phyloP scores from a whole-genome alignment of 2,329 filamentous ascomycete genomes.

The Colletotrichum phormii region DNA sequence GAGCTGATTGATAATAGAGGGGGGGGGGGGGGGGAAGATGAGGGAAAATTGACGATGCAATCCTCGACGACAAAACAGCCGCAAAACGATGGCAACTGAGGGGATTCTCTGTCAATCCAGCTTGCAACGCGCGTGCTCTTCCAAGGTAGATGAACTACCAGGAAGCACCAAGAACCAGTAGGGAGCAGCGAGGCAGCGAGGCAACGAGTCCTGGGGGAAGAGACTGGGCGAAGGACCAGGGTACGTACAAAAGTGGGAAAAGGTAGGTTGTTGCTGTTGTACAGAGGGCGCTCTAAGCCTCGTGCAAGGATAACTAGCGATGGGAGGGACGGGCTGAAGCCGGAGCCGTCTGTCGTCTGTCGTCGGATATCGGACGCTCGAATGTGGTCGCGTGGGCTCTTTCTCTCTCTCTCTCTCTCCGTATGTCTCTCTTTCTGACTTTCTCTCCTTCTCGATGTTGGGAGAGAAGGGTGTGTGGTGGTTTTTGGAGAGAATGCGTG shows the following conservation, averaged over 20 bases:
- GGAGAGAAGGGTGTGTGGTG: background rate
- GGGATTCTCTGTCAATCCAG: background rate
- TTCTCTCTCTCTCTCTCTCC: background rate
- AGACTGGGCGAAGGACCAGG: slow-evolving; percentile 11
- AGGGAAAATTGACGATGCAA: slow-evolving; percentile 28
- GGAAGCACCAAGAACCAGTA: slow-evolving; percentile 2
- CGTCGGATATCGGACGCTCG: background rate
- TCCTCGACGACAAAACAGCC: background rate
- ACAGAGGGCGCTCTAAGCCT: slow-evolving; percentile 2
- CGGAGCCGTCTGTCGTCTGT: slow-evolving; percentile 15
- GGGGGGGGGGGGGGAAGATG: slow-evolving; percentile 21
- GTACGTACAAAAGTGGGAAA: slow-evolving; percentile 36
- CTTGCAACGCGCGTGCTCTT: background rate
- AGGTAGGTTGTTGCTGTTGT: background rate
- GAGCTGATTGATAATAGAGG: slow-evolving; percentile 33
- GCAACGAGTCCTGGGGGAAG: background rate
- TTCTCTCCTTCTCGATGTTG: background rate
- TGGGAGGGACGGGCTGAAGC: slow-evolving; percentile 15
- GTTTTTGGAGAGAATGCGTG: slow-evolving; percentile 3
- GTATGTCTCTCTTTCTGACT: background rate
- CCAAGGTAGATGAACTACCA: background rate
- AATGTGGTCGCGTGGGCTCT: background rate
- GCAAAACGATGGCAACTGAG: background rate
- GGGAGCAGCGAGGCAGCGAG: slow-evolving; percentile 15
- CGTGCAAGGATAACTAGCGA: background rate